A percentile compares a stretch with the other conserved stretches of the same genome.
These are phyloP conservation scores for Peniophora sp. DNA, from an alignment of 1,284 basidiomycete species.

Conservation along the genomic window DNA sequence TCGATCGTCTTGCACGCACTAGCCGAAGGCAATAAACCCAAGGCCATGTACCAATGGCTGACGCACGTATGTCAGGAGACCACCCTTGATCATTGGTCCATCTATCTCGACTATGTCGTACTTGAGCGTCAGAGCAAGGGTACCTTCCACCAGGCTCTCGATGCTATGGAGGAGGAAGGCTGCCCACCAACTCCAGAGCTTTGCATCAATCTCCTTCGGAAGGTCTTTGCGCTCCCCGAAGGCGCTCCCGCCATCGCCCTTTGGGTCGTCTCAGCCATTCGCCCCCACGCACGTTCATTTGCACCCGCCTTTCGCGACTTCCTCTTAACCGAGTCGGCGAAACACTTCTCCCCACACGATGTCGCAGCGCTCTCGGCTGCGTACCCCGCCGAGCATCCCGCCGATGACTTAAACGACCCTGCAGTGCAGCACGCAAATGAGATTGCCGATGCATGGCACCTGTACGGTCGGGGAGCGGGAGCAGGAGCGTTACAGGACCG, in stretches of 20 bases:
- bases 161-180: slow-evolving; percentile 1
- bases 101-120: slow-evolving; percentile 37
- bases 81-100: slow-evolving; percentile 47
- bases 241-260: neutral
- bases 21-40: slow-evolving; percentile 30
- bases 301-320: neutral
- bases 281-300: neutral
- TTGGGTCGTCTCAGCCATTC: neutral
- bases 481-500: slow-evolving; percentile 12
- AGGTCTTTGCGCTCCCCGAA: neutral
- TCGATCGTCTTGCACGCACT: slow-evolving; percentile 34
- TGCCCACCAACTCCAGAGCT: neutral
- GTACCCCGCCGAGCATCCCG: neutral
- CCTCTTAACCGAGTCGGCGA: neutral
- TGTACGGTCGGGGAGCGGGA: slow-evolving; percentile 5
- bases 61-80: neutral
- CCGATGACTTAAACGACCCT: neutral
- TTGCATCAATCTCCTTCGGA: neutral
- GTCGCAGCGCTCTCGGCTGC: neutral
- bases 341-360: neutral
- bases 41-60: slow-evolving; percentile 42
- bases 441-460: neutral
- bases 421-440: neutral
- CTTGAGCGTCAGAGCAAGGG: slow-evolving; percentile 27
- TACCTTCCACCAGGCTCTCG: slow-evolving; percentile 19